Base-by-base conservation (phyloP, 208 protist species). In the Naegleria fowleri region DNA sequence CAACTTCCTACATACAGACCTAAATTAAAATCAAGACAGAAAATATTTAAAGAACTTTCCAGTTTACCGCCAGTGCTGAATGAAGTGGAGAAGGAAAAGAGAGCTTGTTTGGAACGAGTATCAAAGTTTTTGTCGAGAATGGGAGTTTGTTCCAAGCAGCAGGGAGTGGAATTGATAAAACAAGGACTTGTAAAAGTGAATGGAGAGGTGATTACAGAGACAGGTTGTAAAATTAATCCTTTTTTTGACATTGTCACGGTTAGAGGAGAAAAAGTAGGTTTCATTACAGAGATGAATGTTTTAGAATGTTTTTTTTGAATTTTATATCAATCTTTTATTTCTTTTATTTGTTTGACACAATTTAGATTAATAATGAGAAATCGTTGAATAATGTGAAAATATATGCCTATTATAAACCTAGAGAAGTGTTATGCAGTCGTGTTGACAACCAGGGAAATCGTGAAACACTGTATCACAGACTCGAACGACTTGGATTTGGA, bases 111-210 rank as follows among this genome's bases (percentile, higher is more conserved):
- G 5, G 22, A 51, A 51, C 7, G 83, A 87, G 16, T 87, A 9
- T 51, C 33, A 36, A 88, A 58, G 22, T 88, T 38, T 58, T 88
- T 88, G 16, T 40, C 84, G 5, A 16, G 84, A 58, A 39, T 58
- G 6, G 84, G 84, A n/a, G 22, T 88, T 3, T 88, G 84, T 58
- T 88, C 84, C 16, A 52, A 39, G 7, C 39, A 39, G 36, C 41
- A 88, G 58, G 84, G 36, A 58, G 84, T 39, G 51, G 84, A 88
- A 38, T 38, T 88, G 84, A 88, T 88, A 58, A 51, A 88, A 36
- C 9, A 52, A 58, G 84, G 84, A 38, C 0, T 11, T n/a, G n/a
- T 88, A 11, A 88, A 52, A 88, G 84, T 88, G 39, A 88, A 88
- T 88, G 41, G n/a, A 38, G 13, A n/a, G 11, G 4, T 58, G 15